A percentile compares a stretch with the other conserved stretches of the same genome.
These are phyloP conservation scores for Sphaerulina vaccinii DNA, from an alignment of 2,329 filamentous ascomycete genomes.

Conservation along the genomic window DNA sequence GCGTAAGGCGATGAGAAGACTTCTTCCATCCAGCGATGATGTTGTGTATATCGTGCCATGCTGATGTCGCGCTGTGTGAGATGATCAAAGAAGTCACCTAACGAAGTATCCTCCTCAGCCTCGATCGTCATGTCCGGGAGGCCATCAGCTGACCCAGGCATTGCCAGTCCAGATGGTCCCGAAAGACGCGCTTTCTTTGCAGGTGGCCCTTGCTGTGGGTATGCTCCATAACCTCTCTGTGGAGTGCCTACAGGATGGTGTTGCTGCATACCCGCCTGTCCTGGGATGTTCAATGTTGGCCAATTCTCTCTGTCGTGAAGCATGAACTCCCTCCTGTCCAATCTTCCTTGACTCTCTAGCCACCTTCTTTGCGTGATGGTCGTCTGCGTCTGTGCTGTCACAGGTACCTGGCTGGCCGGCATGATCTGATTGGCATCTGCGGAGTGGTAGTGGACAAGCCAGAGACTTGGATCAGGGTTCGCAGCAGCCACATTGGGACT, in stretches of 20 bases:
- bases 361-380: slow-evolving; percentile 61
- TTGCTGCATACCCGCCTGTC: slow-evolving; percentile 19
- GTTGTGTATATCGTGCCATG: slow-evolving; percentile 81
- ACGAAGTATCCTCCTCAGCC: slow-evolving; percentile 84
- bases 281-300: slow-evolving; percentile 77
- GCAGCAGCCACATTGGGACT: slow-evolving; percentile 67
- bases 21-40: slow-evolving; percentile 99
- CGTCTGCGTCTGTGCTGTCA: slow-evolving; percentile 58
- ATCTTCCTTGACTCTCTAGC: slow-evolving; percentile 71
- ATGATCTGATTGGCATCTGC: slow-evolving; percentile 72
- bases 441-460: slow-evolving; percentile 86
- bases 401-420: slow-evolving; percentile 65
- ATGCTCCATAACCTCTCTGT: slow-evolving; percentile 31
- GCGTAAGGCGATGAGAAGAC: slow-evolving; percentile 87
- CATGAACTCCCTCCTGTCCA: slow-evolving; percentile 92
- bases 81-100: slow-evolving; percentile 86
- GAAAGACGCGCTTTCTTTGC: slow-evolving; percentile 47
- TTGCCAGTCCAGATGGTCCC: slow-evolving; percentile 42
- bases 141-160: slow-evolving; percentile 42
- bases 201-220: slow-evolving; percentile 38
- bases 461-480: slow-evolving; percentile 75
- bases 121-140: slow-evolving; percentile 59
- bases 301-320: slow-evolving; percentile 84
- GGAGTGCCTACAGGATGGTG: slow-evolving; percentile 17
- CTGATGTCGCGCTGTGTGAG: slow-evolving; percentile 88